phyloP scores from a whole-genome alignment of 2,329 filamentous ascomycete species.

The Chaetomiaceae sp. region DNA sequence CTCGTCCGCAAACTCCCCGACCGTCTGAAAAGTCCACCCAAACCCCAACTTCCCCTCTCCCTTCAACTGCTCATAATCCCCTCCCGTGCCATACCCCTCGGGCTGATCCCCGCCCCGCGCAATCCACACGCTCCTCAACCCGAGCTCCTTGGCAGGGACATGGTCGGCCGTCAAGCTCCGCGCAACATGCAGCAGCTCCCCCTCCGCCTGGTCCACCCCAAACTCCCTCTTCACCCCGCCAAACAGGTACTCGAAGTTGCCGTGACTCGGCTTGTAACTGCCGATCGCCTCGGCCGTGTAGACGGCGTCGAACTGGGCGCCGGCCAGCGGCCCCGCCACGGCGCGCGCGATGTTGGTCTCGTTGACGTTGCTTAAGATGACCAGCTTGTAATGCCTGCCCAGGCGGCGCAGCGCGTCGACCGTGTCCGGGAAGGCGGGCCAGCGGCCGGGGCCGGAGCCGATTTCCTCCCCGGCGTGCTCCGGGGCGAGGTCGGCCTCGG shows the following conservation, averaged over 20 bases:
- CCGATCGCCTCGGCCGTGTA: conserved; percentile 70
- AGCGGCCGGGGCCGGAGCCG: conserved; percentile 47
- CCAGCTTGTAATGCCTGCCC: conserved; percentile 50
- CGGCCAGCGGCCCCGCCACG: conserved; percentile 38
- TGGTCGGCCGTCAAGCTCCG: conserved; percentile 66
- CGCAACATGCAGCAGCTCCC: conserved; percentile 62
- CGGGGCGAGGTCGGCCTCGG: too few relatives aligned
- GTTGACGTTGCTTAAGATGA: conserved; percentile 59
- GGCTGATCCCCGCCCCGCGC: conserved; percentile 43
- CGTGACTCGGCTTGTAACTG: conserved; percentile 61
- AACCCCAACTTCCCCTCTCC: conserved; percentile 32
- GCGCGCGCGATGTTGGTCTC: conserved; percentile 36
- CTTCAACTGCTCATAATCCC: conserved; percentile 21
- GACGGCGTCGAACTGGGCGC: conserved; percentile 54
- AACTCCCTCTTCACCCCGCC: conserved; percentile 48
- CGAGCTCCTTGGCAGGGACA: conserved; percentile 56
- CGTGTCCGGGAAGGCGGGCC: conserved; percentile 56
- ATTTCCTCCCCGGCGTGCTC: conserved; percentile 45
- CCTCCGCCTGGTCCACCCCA: conserved; percentile 44
- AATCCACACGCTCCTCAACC: conserved; percentile 63
- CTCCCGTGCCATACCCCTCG: conserved; percentile 25
- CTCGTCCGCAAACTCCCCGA: conserved; percentile 39
- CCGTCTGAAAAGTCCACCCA: conserved; percentile 37
- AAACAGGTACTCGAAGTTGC: conserved; percentile 65
- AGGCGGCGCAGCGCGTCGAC: conserved; percentile 49